Evolutionary conservation across 331 rosid species (phyloP).

Genomic region (Prunus yedoensis): DNA sequence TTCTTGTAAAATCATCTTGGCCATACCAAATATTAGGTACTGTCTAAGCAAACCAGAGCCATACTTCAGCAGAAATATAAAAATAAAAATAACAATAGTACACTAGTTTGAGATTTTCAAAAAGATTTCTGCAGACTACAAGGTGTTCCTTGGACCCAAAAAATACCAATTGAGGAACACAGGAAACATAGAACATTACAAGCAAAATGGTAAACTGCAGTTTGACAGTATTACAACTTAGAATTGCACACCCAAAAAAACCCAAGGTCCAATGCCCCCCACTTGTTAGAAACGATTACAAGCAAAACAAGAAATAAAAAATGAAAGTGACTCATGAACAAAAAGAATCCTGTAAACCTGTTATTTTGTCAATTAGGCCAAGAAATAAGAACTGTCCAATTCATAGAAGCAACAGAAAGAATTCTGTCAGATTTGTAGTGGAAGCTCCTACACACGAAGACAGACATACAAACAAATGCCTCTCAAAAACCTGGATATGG

Average conservation of each 20-base stretch:
- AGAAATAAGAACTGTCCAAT: constrained; percentile 6
- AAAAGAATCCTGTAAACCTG: constrained; percentile 14
- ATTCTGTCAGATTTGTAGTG: constrained; percentile 9
- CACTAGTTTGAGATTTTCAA: not conserved
- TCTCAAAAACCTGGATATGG: constrained; percentile 20
- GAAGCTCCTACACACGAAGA: constrained; percentile 16
- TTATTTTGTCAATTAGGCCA: constrained; percentile 5
- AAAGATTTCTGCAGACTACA: not conserved
- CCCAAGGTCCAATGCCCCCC: not conserved
- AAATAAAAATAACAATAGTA: no score
- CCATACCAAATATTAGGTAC: no score
- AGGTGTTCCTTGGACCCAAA: not conserved
- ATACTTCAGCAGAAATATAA: not conserved
- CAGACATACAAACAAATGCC: constrained; percentile 1
- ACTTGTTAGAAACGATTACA: not conserved
- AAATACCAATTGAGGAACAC: not conserved
- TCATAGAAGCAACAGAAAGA: constrained; percentile 28
- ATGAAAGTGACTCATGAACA: constrained; percentile 39
- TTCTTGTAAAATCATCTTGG: no score
- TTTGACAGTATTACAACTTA: not conserved
- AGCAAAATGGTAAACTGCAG: not conserved
- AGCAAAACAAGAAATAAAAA: constrained; percentile 14
- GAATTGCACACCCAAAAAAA: not conserved
- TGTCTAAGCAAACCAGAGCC: not conserved
- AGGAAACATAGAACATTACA: not conserved